These are phyloP conservation scores for Colletotrichum noveboracense DNA, from an alignment of 2,329 filamentous ascomycete species.

Conservation along the genomic window DNA sequence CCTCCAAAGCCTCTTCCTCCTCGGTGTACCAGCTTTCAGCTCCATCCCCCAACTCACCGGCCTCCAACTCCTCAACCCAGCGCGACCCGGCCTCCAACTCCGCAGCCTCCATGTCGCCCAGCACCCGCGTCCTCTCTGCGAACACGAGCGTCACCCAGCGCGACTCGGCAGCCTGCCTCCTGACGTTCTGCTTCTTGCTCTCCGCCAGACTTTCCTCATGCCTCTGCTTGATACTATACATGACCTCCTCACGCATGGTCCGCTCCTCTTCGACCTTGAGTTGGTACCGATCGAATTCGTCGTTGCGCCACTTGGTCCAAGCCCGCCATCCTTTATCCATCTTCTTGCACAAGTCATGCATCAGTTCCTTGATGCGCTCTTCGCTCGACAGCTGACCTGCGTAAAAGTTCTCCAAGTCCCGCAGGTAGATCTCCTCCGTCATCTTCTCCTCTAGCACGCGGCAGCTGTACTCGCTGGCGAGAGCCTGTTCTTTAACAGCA, in stretches of 20 bases:
- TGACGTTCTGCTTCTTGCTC: constrained; percentile 34
- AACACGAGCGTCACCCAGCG: constrained; percentile 52
- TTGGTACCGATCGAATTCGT: constrained; percentile 42
- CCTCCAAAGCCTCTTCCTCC: neutral
- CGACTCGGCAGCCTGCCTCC: constrained; percentile 46
- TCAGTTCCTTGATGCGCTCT: constrained; percentile 32
- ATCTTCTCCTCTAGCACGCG: constrained; percentile 45
- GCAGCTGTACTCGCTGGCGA: constrained; percentile 44
- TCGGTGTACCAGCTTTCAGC: neutral
- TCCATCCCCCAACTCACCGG: constrained; percentile 45
- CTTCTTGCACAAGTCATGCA: constrained; percentile 38
- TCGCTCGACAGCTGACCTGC: constrained; percentile 29
- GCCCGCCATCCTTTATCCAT: constrained; percentile 46
- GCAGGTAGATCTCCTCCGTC: constrained; percentile 50
- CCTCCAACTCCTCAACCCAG: constrained; percentile 34
- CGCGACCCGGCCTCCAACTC: constrained; percentile 44
- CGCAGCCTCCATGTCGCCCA: constrained; percentile 44
- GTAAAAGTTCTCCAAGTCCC: constrained; percentile 41
- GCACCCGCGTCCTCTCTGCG: constrained; percentile 46
- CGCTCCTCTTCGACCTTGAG: constrained; percentile 43
- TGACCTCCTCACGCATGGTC: constrained; percentile 45
- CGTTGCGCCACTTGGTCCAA: constrained; percentile 47
- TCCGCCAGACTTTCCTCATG: constrained; percentile 30
- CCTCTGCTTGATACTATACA: constrained; percentile 41
- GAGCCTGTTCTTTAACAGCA: constrained; percentile 34